Evolutionary conservation across 2,329 filamentous ascomycete species (phyloP), one percentile per base, ranked within the genome.

Genomic region (Elsinoe batatas): DNA sequence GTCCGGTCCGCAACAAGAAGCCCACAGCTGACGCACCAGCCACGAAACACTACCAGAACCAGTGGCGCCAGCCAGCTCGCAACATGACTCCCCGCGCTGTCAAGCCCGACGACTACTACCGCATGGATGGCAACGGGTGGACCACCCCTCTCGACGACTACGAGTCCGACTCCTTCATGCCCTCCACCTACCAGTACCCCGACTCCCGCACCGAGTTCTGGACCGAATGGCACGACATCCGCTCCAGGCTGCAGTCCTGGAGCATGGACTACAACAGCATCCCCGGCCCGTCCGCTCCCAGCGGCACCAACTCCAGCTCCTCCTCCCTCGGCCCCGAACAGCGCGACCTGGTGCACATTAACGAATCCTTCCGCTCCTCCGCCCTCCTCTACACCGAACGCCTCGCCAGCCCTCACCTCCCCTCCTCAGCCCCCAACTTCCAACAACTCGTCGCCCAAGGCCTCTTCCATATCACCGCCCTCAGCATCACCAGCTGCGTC

Each of bases 361-460:
- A 88, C 17, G 89, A 95, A 69, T 87, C 87, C 10, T 96, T 95
- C 76, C 87, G 91, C 15, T 90, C 93, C 68, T 84, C 90, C 0
- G 91, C 90, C 0, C 78, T 96, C 33, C 79, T 96, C 10, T 96
- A 95, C 73, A 91, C 87, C 8, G 89, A 95, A 72, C 86, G 91
- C 3, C 81, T 96, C 20, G 89, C 87, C 1, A 83, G 85, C 61
- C 91, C 90, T 0, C 79, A 80, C 56, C 74, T 88, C 1, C 82
- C 88, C 1, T 87, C 87, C 0, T 79, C 79, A 13, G 81, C 91
- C 64, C 81, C 82, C 62, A 87, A 85, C 66, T 90, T 95, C 71
- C 88, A 94, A 68, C 84, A 83, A 61, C 79, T 94, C 17, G 90
- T 95, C 56, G 83, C 83, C 65, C 84, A 88, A 61, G 87, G 91